Evolutionary conservation across 139 green algal species (phyloP).

Genomic region (Closterium sp.): DNA sequence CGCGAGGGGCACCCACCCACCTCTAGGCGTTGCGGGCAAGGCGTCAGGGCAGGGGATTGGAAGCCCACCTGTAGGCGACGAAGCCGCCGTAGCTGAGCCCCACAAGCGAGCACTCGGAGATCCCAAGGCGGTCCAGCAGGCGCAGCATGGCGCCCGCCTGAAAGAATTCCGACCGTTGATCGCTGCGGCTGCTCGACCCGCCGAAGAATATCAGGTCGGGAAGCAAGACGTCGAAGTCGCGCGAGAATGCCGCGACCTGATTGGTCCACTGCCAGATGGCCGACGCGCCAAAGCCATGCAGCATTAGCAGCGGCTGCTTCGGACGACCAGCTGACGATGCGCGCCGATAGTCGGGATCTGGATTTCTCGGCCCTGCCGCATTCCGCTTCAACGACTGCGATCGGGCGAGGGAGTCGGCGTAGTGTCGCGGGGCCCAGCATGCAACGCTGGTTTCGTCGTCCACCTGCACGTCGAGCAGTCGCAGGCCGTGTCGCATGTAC

Average conservation of each 20-base stretch:
- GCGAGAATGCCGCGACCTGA: constrained; percentile 17
- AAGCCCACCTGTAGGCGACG: constrained; percentile 16
- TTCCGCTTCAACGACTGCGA: background rate
- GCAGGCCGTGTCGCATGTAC: background rate
- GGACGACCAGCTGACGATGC: background rate
- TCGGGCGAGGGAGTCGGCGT: background rate
- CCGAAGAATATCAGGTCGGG: constrained; percentile 34
- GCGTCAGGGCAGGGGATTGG: background rate
- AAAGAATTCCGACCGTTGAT: constrained; percentile 24
- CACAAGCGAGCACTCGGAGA: constrained; percentile 14
- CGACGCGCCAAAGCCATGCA: constrained; percentile 29
- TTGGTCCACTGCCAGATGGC: constrained; percentile 33
- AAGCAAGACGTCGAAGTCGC: constrained; percentile 21
- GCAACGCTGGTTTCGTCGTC: background rate
- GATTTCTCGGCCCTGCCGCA: background rate
- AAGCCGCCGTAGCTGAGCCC: constrained; percentile 43
- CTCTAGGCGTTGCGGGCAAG: no score
- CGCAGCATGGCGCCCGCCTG: constrained; percentile 27
- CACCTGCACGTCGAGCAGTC: background rate
- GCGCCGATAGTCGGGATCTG: background rate
- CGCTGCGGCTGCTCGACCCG: background rate
- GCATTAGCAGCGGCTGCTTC: constrained; percentile 18
- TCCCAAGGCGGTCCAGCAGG: background rate
- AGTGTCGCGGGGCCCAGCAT: background rate
- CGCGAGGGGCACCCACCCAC: no score